Conservation (phyloP, 306 rosid species). For the Crotalaria pallida region DNA sequence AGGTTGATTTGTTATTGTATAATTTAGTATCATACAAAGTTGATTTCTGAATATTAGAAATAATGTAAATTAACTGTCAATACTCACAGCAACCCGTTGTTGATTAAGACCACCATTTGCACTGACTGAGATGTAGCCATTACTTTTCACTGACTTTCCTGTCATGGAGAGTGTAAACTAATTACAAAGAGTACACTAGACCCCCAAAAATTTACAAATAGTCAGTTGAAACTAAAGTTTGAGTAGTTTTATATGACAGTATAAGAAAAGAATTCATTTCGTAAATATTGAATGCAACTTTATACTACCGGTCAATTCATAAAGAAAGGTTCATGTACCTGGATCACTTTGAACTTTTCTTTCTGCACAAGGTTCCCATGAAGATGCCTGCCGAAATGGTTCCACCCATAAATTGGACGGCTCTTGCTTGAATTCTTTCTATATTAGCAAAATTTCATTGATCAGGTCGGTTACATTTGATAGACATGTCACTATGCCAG, state of each 20-base stretch:
- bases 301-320: background rate
- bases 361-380: constrained; percentile 85
- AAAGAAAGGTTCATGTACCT: constrained; percentile 33
- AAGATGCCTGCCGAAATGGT: constrained; percentile 49
- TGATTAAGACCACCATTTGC: constrained; percentile 99
- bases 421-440: constrained; percentile 68
- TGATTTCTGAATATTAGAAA: constrained; percentile 6
- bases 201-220: background rate
- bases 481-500: too few relatives aligned
- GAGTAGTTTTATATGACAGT: background rate
- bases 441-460: constrained; percentile 15
- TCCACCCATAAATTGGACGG: constrained; percentile 64
- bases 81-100: constrained; percentile 93
- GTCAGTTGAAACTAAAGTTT: background rate
- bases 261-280: background rate
- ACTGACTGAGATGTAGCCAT: constrained; percentile 82
- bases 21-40: background rate
- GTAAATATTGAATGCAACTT: background rate
- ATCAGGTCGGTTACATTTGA: too few relatives aligned
- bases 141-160: constrained; percentile 46
- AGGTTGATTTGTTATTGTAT: background rate
- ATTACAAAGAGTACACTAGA: background rate
- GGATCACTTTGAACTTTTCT: constrained; percentile 31
- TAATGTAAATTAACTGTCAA: background rate
- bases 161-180: constrained; percentile 28